A percentile compares a stretch with the other conserved stretches of the same genome.
Conservation (phyloP, 176 grass and related monocot genomes). For the Oryza officinalis region DNA sequence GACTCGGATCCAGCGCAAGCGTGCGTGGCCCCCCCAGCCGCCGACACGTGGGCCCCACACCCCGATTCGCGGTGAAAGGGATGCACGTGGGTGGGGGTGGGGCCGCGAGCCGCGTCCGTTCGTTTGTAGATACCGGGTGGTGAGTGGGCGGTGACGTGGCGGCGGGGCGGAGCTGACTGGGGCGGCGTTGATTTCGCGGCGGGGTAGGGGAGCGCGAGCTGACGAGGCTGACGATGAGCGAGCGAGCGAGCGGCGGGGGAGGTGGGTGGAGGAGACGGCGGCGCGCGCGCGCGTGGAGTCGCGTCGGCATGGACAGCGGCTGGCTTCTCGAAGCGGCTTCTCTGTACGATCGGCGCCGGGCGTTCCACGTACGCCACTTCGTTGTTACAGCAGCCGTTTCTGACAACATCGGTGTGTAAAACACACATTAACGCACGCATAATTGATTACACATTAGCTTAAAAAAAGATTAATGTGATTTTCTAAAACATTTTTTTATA, state of each 20-base stretch:
- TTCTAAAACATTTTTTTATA: too few relatives aligned
- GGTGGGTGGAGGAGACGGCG: neutral
- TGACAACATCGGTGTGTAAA: too few relatives aligned
- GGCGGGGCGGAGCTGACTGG: constrained; percentile 6
- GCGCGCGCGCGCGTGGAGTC: neutral
- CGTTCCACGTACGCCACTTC: too few relatives aligned
- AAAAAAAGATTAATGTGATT: too few relatives aligned
- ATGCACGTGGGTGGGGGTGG: neutral
- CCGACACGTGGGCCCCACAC: neutral
- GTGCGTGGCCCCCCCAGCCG: neutral
- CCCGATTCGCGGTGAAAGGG: too few relatives aligned
- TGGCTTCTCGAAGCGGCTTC: neutral
- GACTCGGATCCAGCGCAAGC: constrained; percentile 53
- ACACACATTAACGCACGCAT: too few relatives aligned
- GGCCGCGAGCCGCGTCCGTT: neutral
- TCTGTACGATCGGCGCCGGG: too few relatives aligned
- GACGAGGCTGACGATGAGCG: too few relatives aligned
- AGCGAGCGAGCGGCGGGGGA: neutral
- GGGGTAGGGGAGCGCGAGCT: neutral
- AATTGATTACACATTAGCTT: too few relatives aligned
- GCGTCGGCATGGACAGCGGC: constrained; percentile 15
- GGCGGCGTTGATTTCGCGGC: neutral
- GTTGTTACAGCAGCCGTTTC: too few relatives aligned
- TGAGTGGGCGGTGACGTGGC: constrained; percentile 43
- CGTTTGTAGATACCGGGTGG: neutral